Conservation (phyloP, 1,139 yeast species). For the Chernovozyma sophiae-reginae region DNA sequence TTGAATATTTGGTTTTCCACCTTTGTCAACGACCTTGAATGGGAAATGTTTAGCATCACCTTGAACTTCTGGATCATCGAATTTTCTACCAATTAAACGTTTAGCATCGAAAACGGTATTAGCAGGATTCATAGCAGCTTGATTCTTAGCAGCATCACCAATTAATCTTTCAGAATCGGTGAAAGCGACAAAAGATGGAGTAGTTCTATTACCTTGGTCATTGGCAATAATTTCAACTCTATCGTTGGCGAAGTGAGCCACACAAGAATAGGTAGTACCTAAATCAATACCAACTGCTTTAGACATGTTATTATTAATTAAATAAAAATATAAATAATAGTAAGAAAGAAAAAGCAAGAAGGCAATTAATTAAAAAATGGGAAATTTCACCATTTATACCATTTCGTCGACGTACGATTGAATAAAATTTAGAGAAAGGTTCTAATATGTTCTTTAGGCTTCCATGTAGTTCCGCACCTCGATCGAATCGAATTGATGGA, state of each 20-base stretch:
- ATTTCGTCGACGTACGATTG: constrained; percentile 6
- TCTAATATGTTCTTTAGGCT: constrained; percentile 7
- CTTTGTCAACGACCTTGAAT: constrained; percentile 75
- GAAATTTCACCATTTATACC: constrained; percentile 7
- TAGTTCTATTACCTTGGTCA: constrained; percentile 97
- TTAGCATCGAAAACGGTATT: constrained; percentile 68
- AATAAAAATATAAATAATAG: constrained; percentile 1
- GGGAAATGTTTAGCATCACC: constrained; percentile 98
- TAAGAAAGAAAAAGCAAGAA: constrained; percentile 3
- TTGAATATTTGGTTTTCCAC: constrained; percentile 56
- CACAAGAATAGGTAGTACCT: constrained; percentile 99
- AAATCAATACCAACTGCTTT: constrained; percentile 97
- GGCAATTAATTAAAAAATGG: constrained; percentile 1
- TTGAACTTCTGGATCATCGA: constrained; percentile 86
- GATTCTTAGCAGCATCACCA: constrained; percentile 72
- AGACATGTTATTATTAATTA: constrained; percentile 6
- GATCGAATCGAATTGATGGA: no score
- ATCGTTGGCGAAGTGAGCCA: constrained; percentile 89
- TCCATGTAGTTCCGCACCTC: no score
- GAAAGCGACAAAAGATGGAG: constrained; percentile 67
- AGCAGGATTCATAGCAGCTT: constrained; percentile 65
- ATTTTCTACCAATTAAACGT: constrained; percentile 88
- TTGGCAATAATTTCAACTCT: constrained; percentile 87
- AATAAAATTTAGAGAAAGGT: not conserved
- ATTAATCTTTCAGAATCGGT: constrained; percentile 64